Evolutionary conservation across 306 rosid genomes (phyloP).

Genomic region (Benincasa hispida): DNA sequence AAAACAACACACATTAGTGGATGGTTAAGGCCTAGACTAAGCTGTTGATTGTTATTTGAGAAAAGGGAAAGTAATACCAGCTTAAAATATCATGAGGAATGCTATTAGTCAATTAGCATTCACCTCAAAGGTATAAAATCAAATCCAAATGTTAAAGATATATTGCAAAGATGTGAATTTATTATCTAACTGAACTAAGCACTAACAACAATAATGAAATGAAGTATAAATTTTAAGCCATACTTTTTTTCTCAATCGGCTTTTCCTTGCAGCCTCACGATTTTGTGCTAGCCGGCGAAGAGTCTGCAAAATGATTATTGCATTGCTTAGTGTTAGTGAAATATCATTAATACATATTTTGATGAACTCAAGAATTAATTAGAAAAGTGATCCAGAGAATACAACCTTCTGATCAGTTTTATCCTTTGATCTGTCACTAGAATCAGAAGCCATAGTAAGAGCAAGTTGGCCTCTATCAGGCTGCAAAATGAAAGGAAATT

Average conservation of each 20-base stretch:
- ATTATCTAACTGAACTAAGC: neutral
- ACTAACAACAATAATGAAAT: neutral
- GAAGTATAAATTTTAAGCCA: neutral
- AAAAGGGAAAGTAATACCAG: neutral
- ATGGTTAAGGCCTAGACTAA: neutral
- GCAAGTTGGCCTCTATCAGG: constrained; percentile 41
- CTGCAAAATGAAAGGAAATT: constrained; percentile 27
- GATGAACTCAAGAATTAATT: neutral
- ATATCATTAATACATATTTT: constrained; percentile 1
- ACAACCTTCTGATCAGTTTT: constrained; percentile 88
- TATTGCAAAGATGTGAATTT: neutral
- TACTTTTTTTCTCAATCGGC: constrained; percentile 92
- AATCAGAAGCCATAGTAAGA: constrained; percentile 54
- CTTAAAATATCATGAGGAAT: neutral
- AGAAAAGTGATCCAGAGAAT: neutral
- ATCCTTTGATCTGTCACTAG: constrained; percentile 90
- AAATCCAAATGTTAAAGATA: neutral
- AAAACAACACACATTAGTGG: neutral
- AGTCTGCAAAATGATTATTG: constrained; percentile 35
- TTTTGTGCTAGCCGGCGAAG: constrained; percentile 96
- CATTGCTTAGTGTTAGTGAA: neutral
- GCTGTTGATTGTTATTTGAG: neutral
- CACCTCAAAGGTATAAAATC: neutral
- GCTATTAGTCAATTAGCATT: neutral
- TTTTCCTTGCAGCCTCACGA: constrained; percentile 98